Evolutionary conservation across 2,329 filamentous ascomycete species (phyloP).

Genomic region (Apiospora aurea): DNA sequence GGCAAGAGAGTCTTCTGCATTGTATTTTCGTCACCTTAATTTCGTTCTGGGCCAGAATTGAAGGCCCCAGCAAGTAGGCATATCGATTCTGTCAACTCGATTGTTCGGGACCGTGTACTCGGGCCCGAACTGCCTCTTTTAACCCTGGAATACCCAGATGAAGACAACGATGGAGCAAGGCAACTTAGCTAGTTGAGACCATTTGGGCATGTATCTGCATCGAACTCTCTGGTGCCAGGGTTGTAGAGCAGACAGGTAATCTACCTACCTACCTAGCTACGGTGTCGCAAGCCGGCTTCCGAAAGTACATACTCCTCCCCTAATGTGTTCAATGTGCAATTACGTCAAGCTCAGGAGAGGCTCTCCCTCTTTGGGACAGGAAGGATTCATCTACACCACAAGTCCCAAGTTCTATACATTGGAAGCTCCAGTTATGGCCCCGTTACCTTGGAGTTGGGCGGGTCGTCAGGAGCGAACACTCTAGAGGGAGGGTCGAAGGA

Average conservation of each 20-base stretch:
- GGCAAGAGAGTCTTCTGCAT: background rate
- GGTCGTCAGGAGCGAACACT: background rate
- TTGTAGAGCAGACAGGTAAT: background rate
- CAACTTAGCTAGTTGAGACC: background rate
- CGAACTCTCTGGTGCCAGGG: background rate
- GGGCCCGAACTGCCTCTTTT: background rate
- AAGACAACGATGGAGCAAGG: background rate
- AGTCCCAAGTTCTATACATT: background rate
- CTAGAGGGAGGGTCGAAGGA: background rate
- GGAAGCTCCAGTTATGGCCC: background rate
- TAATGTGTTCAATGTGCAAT: background rate
- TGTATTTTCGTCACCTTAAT: background rate
- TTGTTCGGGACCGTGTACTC: background rate
- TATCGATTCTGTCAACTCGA: background rate
- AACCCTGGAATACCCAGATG: background rate
- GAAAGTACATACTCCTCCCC: background rate
- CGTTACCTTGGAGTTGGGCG: background rate
- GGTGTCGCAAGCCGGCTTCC: background rate
- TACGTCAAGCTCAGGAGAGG: background rate
- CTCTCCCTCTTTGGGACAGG: background rate
- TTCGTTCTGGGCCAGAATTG: background rate
- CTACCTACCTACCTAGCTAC: too few species aligned
- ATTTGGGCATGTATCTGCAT: background rate
- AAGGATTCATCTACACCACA: background rate
- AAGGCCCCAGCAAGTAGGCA: background rate